Conservation (phyloP, 192 early-diverging fungal species). For the Rhizophagus prolifer region DNA sequence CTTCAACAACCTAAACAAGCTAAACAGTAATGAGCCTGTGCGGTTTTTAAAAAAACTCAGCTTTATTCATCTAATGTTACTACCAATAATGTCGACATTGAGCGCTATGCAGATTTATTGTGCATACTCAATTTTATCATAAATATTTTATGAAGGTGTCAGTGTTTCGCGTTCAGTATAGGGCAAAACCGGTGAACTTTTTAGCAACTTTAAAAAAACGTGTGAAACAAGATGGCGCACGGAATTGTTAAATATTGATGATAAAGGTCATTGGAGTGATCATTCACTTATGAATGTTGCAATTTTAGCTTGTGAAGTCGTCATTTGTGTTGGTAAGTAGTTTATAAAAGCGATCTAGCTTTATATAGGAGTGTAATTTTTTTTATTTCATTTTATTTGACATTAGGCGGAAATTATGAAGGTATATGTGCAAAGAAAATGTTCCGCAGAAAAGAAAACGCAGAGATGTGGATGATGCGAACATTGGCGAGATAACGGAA, state of each 20-base stretch:
- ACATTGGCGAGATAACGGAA: too few relatives aligned
- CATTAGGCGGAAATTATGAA: slow-evolving; percentile 2
- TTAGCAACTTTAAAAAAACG: slow-evolving; percentile 11
- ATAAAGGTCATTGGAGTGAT: slow-evolving; percentile 20
- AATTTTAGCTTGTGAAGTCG: slow-evolving; percentile 10
- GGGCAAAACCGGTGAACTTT: slow-evolving; percentile 7
- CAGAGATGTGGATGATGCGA: neutral
- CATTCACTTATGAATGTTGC: slow-evolving; percentile 16
- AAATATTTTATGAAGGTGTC: neutral
- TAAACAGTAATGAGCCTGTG: neutral
- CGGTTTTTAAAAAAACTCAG: slow-evolving; percentile 23
- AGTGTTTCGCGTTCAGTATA: slow-evolving; percentile 15
- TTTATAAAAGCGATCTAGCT: neutral
- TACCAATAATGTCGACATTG: neutral
- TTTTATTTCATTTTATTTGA: slow-evolving; percentile 5
- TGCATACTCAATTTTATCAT: slow-evolving; percentile 19
- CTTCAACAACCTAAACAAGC: slow-evolving; percentile 6
- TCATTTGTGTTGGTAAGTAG: slow-evolving; percentile 25
- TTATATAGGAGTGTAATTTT: slow-evolving; percentile 19
- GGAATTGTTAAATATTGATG: slow-evolving; percentile 17
- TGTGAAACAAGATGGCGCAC: slow-evolving; percentile 11
- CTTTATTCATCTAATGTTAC: slow-evolving; percentile 24
- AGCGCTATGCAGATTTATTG: slow-evolving; percentile 22
- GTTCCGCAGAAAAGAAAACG: neutral
- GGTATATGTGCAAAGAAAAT: neutral